Percentiles rank a stretch among this genome's conserved stretches.
Conservation (phyloP, 768 basidiomycete species). For the Agaricus sinodeliciosus region DNA sequence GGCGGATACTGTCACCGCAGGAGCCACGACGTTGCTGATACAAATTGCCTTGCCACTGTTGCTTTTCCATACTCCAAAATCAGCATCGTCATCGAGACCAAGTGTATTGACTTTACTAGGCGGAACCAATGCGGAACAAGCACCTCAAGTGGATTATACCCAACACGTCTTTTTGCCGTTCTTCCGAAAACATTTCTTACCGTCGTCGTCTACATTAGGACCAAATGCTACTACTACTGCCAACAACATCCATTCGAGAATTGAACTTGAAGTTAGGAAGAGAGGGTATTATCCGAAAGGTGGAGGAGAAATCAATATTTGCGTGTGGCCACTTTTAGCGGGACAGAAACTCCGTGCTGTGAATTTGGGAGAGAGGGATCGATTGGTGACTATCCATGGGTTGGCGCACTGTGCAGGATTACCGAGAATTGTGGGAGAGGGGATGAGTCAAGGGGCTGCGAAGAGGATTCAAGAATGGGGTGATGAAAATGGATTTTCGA, state of each 20-base stretch:
- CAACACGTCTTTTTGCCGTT: conserved; percentile 65
- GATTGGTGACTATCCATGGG: conserved; percentile 44
- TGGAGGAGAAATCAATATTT: conserved; percentile 53
- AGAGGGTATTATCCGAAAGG: conserved; percentile 74
- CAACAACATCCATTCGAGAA: no score
- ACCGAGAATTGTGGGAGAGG: conserved; percentile 45
- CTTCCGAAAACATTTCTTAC: conserved; percentile 43
- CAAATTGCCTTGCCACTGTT: conserved; percentile 69
- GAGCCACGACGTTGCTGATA: conserved; percentile 63
- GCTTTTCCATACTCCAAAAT: conserved; percentile 38
- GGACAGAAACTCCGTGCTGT: conserved; percentile 33
- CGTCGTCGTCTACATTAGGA: conserved; percentile 19
- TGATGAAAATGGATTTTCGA: neutral
- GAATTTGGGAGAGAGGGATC: conserved; percentile 50
- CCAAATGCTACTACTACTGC: conserved; percentile 15
- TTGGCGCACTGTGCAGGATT: conserved; percentile 62
- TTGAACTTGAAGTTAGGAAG: conserved; percentile 40
- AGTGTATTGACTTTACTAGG: conserved; percentile 55
- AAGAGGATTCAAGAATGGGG: conserved; percentile 26
- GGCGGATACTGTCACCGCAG: conserved; percentile 54
- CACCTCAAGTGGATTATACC: conserved; percentile 74
- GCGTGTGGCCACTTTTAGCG: conserved; percentile 33
- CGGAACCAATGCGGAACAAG: conserved; percentile 65
- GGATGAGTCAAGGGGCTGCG: conserved; percentile 51
- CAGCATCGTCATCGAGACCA: neutral